phyloP scores from a whole-genome alignment of 345 rosid genomes.

The rapeseed (Brassica napus) region DNA sequence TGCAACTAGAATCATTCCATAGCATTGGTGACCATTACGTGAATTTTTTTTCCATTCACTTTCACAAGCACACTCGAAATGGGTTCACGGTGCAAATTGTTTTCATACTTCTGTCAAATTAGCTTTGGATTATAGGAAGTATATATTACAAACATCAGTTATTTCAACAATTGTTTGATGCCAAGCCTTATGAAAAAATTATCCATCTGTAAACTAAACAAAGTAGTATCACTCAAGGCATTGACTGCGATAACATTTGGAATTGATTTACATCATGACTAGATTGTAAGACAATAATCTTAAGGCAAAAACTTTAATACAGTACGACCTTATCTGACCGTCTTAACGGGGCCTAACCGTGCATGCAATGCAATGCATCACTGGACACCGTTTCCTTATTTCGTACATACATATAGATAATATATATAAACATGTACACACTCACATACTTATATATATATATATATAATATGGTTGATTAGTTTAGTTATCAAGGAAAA shows the following conservation, averaged over 20 bases:
- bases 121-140: neutral
- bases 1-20: neutral
- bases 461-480: neutral
- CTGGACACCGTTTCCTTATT: conserved; percentile 25
- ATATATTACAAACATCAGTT: neutral
- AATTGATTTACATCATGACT: neutral
- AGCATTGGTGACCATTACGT: neutral
- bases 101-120: neutral
- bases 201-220: neutral
- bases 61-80: neutral
- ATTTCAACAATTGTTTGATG: neutral
- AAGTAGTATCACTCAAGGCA: neutral
- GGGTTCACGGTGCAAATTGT: neutral
- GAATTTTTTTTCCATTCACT: neutral
- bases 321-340: conserved; percentile 14
- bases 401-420: neutral
- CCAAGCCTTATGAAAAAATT: neutral
- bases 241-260: neutral
- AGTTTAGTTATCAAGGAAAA: conserved; percentile 49
- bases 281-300: neutral
- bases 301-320: neutral
- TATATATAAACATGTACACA: conserved; percentile 5
- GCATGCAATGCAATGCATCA: conserved; percentile 35
- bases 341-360: conserved; percentile 19
- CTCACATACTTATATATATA: conserved; percentile 1